Base-by-base conservation (phyloP, 2,329 filamentous ascomycete genomes). In the Scedosporium aurantiacum region DNA sequence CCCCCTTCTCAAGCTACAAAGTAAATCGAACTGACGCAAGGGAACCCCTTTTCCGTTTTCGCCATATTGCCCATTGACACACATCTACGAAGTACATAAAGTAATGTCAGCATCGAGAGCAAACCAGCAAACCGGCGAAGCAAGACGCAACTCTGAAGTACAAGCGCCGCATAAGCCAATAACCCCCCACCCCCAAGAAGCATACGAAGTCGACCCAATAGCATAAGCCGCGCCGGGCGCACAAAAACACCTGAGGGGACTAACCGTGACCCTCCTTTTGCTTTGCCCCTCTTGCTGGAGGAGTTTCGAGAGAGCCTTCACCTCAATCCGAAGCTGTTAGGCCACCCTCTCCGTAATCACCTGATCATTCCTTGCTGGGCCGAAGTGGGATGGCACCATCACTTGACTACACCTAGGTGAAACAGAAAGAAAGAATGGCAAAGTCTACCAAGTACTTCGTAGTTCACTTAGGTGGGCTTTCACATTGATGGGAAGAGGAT, bases 371-470 rank as follows among this genome's bases (percentile, higher is more conserved):
- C 18, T 55, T 16, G 28, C n/a, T 47, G 28, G 18, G 7, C 14
- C 14, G 25, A 37, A 50, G 25, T 18, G 37, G 58, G 58, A 60
- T 60, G 58, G 47, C 6, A 41, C 47, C 32, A 60, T 60, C 58
- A 60, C 58, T 55, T 55, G 58, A 60, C 58, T 60, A 37, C 37
- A 54, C 45, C 43, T 54, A 32, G 27, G 45, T 60, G 58, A 60
- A 60, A 60, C 58, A 60, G 16, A 25, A 43, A 60, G 23, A 37
- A 37, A 27, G 23, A 28, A 54, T 54, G 50, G 50, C 10, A 54
- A 54, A 54, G n/a, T n/a, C n/a, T n/a, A 43, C 40, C 40, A 43
- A 43, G 7, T 43, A 7, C 40, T 43, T 55, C 52, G 8, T 27
- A 21, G 21, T 5, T 23, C 18, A 6, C 8, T 23, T 18, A 21